A percentile compares a stretch with the other conserved stretches of the same genome.
phyloP scores from a whole-genome alignment of 2,329 filamentous ascomycete species.

The Furcasterigmium sp. region DNA sequence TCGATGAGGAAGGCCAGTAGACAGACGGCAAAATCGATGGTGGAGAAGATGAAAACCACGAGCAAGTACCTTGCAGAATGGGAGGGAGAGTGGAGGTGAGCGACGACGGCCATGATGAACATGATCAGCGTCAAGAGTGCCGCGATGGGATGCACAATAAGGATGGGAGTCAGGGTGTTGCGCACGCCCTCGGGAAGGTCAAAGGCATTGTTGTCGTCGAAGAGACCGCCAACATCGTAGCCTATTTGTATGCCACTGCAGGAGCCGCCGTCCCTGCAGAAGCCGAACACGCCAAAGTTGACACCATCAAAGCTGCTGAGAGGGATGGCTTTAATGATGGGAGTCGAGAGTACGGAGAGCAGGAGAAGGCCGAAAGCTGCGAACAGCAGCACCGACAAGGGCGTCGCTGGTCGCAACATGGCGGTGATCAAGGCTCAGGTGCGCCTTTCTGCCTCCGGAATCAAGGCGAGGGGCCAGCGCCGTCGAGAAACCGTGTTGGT shows the following conservation, averaged over 20 bases:
- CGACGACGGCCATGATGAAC: conserved; percentile 70
- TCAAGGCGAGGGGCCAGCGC: conserved; percentile 27
- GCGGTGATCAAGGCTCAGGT: conserved; percentile 23
- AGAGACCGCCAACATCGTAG: conserved; percentile 67
- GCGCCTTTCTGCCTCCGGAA: conserved; percentile 9
- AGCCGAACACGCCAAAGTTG: conserved; percentile 90
- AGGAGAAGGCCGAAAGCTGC: conserved; percentile 80
- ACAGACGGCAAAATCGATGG: conserved; percentile 78
- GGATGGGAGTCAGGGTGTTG: conserved; percentile 72
- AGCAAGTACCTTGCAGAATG: conserved; percentile 89
- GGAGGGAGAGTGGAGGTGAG: conserved; percentile 81
- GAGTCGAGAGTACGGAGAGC: conserved; percentile 84
- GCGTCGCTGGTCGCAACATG: conserved; percentile 90
- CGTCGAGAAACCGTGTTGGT: conserved; percentile 37
- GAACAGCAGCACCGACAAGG: conserved; percentile 79
- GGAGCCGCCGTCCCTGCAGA: conserved; percentile 55
- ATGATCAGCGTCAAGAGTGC: conserved; percentile 81
- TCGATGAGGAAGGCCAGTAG: conserved; percentile 89
- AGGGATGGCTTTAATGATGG: conserved; percentile 79
- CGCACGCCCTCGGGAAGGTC: conserved; percentile 49
- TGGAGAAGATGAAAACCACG: conserved; percentile 75
- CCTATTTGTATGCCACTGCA: conserved; percentile 77
- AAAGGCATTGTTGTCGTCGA: conserved; percentile 38
- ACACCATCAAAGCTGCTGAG: conserved; percentile 72
- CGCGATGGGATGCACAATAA: conserved; percentile 90